A percentile compares a stretch with the other conserved stretches of the same genome.
phyloP scores from a whole-genome alignment of 2,329 filamentous ascomycete genomes.

The Pyrenophora teres region DNA sequence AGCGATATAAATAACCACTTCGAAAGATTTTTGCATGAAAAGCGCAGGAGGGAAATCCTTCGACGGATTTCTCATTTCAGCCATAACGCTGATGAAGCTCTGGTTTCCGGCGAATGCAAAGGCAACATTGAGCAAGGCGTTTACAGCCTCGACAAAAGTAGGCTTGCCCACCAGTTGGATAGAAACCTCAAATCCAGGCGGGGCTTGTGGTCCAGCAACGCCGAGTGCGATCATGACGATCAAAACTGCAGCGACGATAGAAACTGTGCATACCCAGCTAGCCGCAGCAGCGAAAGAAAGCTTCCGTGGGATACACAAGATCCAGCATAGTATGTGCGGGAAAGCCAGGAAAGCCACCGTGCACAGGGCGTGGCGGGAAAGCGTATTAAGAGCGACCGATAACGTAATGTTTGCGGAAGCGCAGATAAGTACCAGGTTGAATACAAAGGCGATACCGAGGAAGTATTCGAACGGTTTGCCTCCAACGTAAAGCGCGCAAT shows the following conservation, averaged over 20 bases:
- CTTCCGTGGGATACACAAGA: slow-evolving; percentile 65
- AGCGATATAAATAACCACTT: slow-evolving; percentile 65
- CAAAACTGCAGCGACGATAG: slow-evolving; percentile 66
- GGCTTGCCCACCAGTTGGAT: slow-evolving; percentile 33
- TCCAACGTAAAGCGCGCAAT: slow-evolving; percentile 34
- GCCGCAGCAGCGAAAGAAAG: slow-evolving; percentile 65
- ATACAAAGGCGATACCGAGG: slow-evolving; percentile 30
- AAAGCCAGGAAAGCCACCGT: slow-evolving; percentile 67
- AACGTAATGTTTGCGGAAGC: slow-evolving; percentile 37
- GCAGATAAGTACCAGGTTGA: slow-evolving; percentile 37
- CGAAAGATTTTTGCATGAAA: slow-evolving; percentile 58
- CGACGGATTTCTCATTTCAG: slow-evolving; percentile 63
- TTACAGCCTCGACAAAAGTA: slow-evolving; percentile 34
- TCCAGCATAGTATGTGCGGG: slow-evolving; percentile 63
- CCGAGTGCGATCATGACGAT: slow-evolving; percentile 71
- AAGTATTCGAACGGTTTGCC: slow-evolving; percentile 35
- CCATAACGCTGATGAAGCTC: slow-evolving; percentile 69
- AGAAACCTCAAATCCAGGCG: slow-evolving; percentile 31
- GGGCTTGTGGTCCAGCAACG: slow-evolving; percentile 50
- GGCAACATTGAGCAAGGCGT: slow-evolving; percentile 62
- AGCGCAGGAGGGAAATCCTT: slow-evolving; percentile 66
- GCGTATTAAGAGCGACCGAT: slow-evolving; percentile 66
- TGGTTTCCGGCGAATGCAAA: slow-evolving; percentile 71
- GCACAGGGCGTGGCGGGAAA: slow-evolving; percentile 66
- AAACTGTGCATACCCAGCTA: slow-evolving; percentile 60